Conservation (phyloP, 768 basidiomycete genomes). For the Mycena galopus region DNA sequence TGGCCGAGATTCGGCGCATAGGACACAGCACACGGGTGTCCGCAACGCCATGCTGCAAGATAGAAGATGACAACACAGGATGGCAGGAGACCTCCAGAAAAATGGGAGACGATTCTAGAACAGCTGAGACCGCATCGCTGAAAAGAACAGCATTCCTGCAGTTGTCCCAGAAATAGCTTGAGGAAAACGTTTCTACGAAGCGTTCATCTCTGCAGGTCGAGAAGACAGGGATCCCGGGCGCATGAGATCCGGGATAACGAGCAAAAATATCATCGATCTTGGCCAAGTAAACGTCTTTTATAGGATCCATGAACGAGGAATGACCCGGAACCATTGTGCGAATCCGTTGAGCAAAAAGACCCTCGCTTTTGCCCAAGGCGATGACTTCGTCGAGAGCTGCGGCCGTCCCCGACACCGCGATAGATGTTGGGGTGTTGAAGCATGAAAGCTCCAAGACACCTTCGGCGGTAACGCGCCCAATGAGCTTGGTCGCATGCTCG, state of each 20-base stretch:
- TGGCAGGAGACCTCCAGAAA: conserved; percentile 25
- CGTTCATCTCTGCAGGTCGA: conserved; percentile 5
- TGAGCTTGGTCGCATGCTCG: neutral
- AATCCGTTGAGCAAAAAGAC: too few species aligned
- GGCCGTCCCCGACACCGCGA: neutral
- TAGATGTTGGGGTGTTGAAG: neutral
- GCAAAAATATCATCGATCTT: conserved; percentile 9
- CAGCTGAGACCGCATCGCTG: too few species aligned
- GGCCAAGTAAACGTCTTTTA: too few species aligned
- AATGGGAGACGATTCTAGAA: neutral
- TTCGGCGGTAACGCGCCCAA: neutral
- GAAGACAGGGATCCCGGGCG: conserved; percentile 11
- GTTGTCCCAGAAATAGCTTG: too few species aligned
- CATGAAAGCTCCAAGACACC: neutral
- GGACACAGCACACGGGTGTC: conserved; percentile 8
- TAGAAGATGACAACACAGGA: conserved; percentile 3
- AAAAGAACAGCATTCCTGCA: too few species aligned
- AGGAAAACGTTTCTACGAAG: conserved; percentile 2
- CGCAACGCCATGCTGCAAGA: neutral
- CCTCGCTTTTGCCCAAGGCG: too few species aligned
- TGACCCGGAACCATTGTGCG: too few species aligned
- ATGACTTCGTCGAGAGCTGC: conserved; percentile 24
- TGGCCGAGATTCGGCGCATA: conserved; percentile 12
- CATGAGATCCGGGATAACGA: conserved; percentile 15
- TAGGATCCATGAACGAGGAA: too few species aligned